Evolutionary conservation across 1,139 yeast species (phyloP), one percentile per base, ranked within the genome.

Genomic region (Meyerozyma sp.): DNA sequence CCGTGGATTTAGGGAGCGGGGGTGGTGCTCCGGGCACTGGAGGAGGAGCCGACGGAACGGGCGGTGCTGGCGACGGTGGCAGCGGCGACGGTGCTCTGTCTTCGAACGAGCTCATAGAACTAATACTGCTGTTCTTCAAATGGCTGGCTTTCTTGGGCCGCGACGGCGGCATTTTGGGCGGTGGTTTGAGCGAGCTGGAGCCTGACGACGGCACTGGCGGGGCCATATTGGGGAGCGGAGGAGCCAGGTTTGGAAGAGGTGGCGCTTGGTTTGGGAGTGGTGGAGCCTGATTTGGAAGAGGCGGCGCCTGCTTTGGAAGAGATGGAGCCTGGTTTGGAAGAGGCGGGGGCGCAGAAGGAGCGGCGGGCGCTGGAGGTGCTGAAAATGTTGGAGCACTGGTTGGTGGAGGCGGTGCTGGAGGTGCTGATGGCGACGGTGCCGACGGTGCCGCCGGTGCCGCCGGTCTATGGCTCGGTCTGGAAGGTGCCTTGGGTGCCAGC

Each of bases 81-180:
- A 21, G 8, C 23, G 60, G 50, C 5, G 57, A 46, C 21, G 54
- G 57, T 13, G 62, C 58, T 47, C 18, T 37, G 32, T 35, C 13
- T 26, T 35, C 28, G 26, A 39, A 30, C 32, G 57, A 53, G 27
- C 42, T 35, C 21, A 38, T 13, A 32, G 43, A 18, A 32, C 41
- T 4, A 42, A 34, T 9, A 21, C 25, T 16, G 27, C 40, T 5
- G 46, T 46, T 8, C 44, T 58, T 61, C 48, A 64, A 53, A 48
- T 68, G 72, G 4, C 58, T 52, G 6, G 70, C 63, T 48, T 69
- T 68, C 42, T 54, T 48, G 11, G 68, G 68, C 44, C 45, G 56
- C 46, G 28, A 58, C 39, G 40, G 65, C 42, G 44, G 63, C 51
- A 26, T 51, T 46, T 39, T 60, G 37, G 44, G 61, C 45, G 53